Conservation (phyloP, 768 basidiomycete species). For the Sistotremastrum suecicum region DNA sequence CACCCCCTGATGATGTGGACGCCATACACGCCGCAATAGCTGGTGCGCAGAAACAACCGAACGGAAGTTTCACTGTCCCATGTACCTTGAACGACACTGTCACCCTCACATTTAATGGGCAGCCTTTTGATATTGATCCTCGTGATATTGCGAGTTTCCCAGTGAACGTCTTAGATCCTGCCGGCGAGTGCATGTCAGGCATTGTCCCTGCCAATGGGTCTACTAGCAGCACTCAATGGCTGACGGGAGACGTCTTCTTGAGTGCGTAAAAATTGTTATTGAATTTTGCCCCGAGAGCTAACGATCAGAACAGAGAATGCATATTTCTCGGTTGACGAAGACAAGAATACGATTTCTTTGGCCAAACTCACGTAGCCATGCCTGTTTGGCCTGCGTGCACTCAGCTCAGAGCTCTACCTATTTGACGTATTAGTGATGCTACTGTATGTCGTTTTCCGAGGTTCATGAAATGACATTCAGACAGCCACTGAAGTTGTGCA, state of each 20-base stretch:
- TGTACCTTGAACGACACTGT: slow-evolving; percentile 42
- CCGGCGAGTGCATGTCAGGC: slow-evolving; percentile 56
- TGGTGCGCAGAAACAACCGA: slow-evolving; percentile 34
- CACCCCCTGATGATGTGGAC: slow-evolving; percentile 29
- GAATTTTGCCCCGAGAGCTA: too few relatives aligned
- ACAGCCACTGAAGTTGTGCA: too few relatives aligned
- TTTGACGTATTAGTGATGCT: too few relatives aligned
- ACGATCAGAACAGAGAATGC: slow-evolving; percentile 31
- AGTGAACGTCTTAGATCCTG: slow-evolving; percentile 31
- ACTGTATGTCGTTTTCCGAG: too few relatives aligned
- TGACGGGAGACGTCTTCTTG: slow-evolving; percentile 22
- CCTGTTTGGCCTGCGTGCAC: neutral
- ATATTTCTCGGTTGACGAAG: slow-evolving; percentile 52
- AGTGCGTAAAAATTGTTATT: slow-evolving; percentile 3
- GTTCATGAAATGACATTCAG: too few relatives aligned
- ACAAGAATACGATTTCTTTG: slow-evolving; percentile 42
- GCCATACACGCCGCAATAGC: slow-evolving; percentile 42
- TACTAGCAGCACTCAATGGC: slow-evolving; percentile 7
- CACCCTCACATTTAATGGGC: slow-evolving; percentile 44
- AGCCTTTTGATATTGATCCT: slow-evolving; percentile 47
- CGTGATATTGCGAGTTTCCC: slow-evolving; percentile 50
- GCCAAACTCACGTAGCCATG: slow-evolving; percentile 31
- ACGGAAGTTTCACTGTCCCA: slow-evolving; percentile 46
- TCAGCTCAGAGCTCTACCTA: too few relatives aligned
- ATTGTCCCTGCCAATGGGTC: slow-evolving; percentile 32